Evolutionary conservation across 2,329 filamentous ascomycete species (phyloP), one percentile per base, ranked within the genome.

Genomic region (Trichoderma atroviride): DNA sequence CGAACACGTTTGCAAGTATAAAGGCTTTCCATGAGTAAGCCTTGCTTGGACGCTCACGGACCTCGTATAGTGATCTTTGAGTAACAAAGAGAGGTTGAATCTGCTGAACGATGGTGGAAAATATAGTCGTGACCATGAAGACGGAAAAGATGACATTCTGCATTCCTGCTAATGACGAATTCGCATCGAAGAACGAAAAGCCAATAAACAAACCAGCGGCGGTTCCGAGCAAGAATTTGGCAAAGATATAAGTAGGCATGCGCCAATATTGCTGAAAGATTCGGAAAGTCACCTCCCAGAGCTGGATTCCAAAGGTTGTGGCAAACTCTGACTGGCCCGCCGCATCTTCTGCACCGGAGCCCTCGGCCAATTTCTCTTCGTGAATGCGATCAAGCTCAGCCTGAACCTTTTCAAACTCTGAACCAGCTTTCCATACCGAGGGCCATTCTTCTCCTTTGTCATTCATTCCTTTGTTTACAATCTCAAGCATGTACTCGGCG

Each of bases 201-300:
- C 91, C 92, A 70, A 94, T 90, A 76, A 94, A 94, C 1, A 95
- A 82, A 7, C 86, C 83, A 29, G 88, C 84, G 68, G 88, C 83
- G 63, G 86, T 72, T 2, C 81, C 89, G 22, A 95, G 85, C 1
- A 84, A 77, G 2, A 87, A 78, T 81, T 95, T 95, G 69, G 91
- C 87, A 78, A 92, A 91, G 75, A 96, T 89, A 79, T 96, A 96
- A 13, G 84, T 84, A 0, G 92, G 92, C 68, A 89, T 92, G 57
- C 92, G 87, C 92, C 92, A 95, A 83, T 94, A 94, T 76, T 96
- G 92, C 75, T 92, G 87, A 79, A 94, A 94, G 6, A 94, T 88
- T 69, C 92, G 89, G 10, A 84, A 74, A 1, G 87, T 88, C 53
- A 93, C 91, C 70, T 89, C 84, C 55, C 78, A 80, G 0, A 95